phyloP scores from a whole-genome alignment of 345 rosid genomes.

The Firmiana major region DNA sequence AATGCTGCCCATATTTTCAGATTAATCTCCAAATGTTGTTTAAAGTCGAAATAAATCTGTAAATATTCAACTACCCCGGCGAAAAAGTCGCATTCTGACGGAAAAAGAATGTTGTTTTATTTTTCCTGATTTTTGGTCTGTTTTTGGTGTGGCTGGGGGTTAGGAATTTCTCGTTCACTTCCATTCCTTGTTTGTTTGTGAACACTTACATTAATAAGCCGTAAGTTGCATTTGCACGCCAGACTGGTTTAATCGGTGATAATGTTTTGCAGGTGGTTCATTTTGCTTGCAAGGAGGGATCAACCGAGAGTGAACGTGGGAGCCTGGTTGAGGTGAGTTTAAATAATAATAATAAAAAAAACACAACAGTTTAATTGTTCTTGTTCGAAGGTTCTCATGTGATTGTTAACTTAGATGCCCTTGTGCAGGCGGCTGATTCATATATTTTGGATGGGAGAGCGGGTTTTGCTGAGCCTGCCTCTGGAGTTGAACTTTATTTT shows the following conservation, averaged over 20 bases:
- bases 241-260: background rate
- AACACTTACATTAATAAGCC: background rate
- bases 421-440: slow-evolving; percentile 68
- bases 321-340: slow-evolving; percentile 76
- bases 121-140: too few species aligned
- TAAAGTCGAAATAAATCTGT: background rate
- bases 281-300: slow-evolving; percentile 60
- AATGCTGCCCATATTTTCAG: background rate
- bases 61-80: background rate
- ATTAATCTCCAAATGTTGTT: background rate
- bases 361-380: background rate
- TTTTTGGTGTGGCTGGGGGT: too few species aligned
- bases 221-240: background rate
- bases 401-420: background rate
- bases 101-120: too few species aligned
- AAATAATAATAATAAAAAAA: background rate
- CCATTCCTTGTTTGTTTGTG: too few species aligned
- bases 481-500: slow-evolving; percentile 77
- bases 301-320: slow-evolving; percentile 51
- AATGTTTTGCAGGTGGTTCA: slow-evolving; percentile 59
- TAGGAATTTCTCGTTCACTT: background rate
- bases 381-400: background rate
- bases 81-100: too few species aligned
- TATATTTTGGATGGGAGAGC: slow-evolving; percentile 75
- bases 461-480: slow-evolving; percentile 84